Percentiles rank a stretch among this genome's conserved stretches.
These are phyloP conservation scores for Penicillium corylophilum DNA, from an alignment of 2,329 filamentous ascomycete genomes.

Conservation along the genomic window DNA sequence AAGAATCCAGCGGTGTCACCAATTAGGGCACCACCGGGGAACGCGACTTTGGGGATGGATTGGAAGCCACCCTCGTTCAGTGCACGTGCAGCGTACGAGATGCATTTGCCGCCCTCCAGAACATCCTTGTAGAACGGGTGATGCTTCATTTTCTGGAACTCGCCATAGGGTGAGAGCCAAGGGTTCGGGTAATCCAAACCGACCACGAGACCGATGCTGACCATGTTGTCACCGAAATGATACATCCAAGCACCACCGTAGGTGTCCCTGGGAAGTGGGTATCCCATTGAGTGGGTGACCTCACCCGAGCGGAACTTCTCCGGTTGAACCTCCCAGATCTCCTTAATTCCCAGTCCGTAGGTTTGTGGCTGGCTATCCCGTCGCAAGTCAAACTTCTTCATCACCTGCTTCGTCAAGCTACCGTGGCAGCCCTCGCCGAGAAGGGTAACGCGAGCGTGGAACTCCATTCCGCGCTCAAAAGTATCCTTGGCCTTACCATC, in stretches of 20 bases:
- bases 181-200: conserved; percentile 95
- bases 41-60: conserved; percentile 94
- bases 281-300: conserved; percentile 87
- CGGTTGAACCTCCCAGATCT: conserved; percentile 94
- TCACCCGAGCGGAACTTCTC: conserved; percentile 88
- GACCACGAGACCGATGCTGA: conserved; percentile 86
- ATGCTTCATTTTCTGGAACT: conserved; percentile 98
- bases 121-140: conserved; percentile 85
- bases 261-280: conserved; percentile 80
- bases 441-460: conserved; percentile 86
- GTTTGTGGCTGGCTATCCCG: conserved; percentile 90
- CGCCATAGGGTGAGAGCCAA: conserved; percentile 90
- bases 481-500: conserved; percentile 82
- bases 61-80: conserved; percentile 95
- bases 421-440: conserved; percentile 96
- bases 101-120: conserved; percentile 94
- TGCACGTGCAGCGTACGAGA: conserved; percentile 90
- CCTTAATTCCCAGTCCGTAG: conserved; percentile 91
- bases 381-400: conserved; percentile 88
- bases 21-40: conserved; percentile 91
- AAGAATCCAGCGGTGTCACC: conserved; percentile 95
- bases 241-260: conserved; percentile 99
- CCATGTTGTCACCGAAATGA: conserved; percentile 96
- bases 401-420: conserved; percentile 89
- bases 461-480: conserved; percentile 98